phyloP scores from a whole-genome alignment of 306 rosid species.

The Chamaecrista fasciculata region DNA sequence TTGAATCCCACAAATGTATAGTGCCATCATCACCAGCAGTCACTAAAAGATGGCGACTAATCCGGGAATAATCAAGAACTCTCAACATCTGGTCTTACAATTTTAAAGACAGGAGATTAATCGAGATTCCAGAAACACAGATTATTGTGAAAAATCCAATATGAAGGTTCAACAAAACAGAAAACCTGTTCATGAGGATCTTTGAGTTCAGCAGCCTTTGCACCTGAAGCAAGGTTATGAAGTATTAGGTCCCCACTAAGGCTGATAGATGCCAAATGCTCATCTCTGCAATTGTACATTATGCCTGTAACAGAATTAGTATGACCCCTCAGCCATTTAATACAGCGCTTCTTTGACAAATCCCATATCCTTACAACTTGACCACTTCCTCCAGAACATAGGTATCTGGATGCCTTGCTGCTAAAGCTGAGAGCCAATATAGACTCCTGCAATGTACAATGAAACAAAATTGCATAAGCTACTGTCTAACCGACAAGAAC shows the following conservation, averaged over 20 bases:
- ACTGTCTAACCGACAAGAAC: neutral
- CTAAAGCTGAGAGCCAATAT: constrained; percentile 57
- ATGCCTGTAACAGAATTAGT: constrained; percentile 53
- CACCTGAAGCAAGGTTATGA: constrained; percentile 94
- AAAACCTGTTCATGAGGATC: constrained; percentile 89
- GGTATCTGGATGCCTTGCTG: constrained; percentile 67
- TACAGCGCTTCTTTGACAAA: constrained; percentile 65
- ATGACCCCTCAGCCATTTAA: constrained; percentile 58
- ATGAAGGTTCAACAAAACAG: constrained; percentile 36
- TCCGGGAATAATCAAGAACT: constrained; percentile 93
- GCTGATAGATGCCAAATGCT: constrained; percentile 66
- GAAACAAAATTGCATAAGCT: neutral
- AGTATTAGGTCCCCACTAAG: constrained; percentile 84
- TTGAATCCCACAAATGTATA: constrained; percentile 93
- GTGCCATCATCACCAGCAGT: constrained; percentile 98
- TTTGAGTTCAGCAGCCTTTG: constrained; percentile 86
- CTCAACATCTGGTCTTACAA: constrained; percentile 93
- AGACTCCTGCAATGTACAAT: constrained; percentile 42
- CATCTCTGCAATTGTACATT: constrained; percentile 34
- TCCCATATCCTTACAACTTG: constrained; percentile 77
- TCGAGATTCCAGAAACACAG: constrained; percentile 37
- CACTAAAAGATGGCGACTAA: constrained; percentile 85
- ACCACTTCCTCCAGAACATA: constrained; percentile 65
- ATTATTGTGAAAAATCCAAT: neutral
- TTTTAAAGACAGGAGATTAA: constrained; percentile 57